Percentiles rank a stretch among this genome's conserved stretches.
phyloP scores from a whole-genome alignment of 2,329 filamentous ascomycete species.

The Diaporthe citriasiana region DNA sequence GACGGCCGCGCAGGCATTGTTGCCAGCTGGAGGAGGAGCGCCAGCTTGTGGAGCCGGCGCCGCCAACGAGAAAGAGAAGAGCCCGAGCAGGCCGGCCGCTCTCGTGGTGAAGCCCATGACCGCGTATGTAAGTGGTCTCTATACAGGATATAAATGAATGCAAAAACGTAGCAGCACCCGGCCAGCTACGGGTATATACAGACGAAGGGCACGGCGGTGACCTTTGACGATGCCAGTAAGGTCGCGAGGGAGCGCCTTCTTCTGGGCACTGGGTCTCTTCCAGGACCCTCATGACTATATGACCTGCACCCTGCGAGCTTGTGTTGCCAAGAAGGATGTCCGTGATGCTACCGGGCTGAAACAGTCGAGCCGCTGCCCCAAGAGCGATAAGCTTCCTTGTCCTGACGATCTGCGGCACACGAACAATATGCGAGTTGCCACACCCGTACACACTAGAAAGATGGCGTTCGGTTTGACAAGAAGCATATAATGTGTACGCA shows the following conservation, averaged over 20 bases:
- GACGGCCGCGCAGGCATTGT: constrained; percentile 35
- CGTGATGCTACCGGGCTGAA: constrained; percentile 39
- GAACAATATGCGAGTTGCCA: constrained; percentile 23
- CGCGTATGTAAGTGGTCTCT: constrained; percentile 13
- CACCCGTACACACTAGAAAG: constrained; percentile 17
- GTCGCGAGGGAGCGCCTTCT: not conserved
- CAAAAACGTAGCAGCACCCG: constrained; percentile 37
- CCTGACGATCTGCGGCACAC: constrained; percentile 29
- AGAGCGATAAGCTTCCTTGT: constrained; percentile 26
- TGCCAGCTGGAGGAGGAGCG: constrained; percentile 12
- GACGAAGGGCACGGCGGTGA: constrained; percentile 12
- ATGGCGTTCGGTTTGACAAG: constrained; percentile 18
- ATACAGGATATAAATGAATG: not conserved
- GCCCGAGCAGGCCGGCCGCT: constrained; percentile 35
- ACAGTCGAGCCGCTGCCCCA: constrained; percentile 32
- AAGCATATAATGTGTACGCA: constrained; percentile 6
- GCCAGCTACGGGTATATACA: constrained; percentile 35
- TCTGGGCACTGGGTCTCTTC: not conserved
- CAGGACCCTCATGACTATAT: constrained; percentile 31
- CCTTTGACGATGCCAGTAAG: constrained; percentile 33
- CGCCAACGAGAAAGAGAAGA: constrained; percentile 27
- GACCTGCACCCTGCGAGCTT: constrained; percentile 7
- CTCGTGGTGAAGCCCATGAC: constrained; percentile 30
- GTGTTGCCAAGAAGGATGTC: constrained; percentile 38
- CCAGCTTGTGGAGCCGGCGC: constrained; percentile 33